Evolutionary conservation across 805 yeast species (phyloP), one percentile per base, ranked within the genome.

Genomic region (Wickerhamiella slavikovae): DNA sequence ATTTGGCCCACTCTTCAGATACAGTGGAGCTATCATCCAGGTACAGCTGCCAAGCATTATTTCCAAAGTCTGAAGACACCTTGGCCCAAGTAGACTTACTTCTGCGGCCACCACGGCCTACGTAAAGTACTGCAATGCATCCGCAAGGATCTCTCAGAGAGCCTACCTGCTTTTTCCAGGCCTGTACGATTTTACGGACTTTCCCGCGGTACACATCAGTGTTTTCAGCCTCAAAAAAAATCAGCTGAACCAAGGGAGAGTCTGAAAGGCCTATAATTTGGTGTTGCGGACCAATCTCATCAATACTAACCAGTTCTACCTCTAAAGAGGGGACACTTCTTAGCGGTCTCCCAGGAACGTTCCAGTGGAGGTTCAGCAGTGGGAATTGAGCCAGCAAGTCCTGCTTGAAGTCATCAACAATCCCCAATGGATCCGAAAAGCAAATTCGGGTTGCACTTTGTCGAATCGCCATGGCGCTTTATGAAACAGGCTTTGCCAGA

Each of bases 111-210:
- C 16, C 27, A 4, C 14, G 30, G 22, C 25, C 19, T 3, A 62
- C 58, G 41, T 62, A 66, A 28, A 65, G 57, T 0, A 78, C 49
- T 4, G 80, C 59, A 35, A 65, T 55, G 72, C 82, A 69, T 29
- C 69, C 71, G 7, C 72, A 64, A 2, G 65, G 60, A 27, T 32
- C 64, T 29, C 44, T 53, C 33, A 34, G 55, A 40, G 38, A 56
- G 40, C 25, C 58, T 40, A 31, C 59, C 43, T 23, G 57, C 26
- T 62, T 57, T 16, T 77, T 55, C 96, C 98, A 89, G 39, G 75
- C 89, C 28, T 61, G 63, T 15, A 83, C 67, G 38, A 80, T 55
- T 1, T 92, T 93, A 23, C 98, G 63, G 1, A 76, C 80, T 42
- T 73, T 77, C 0, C 74, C 49, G 35, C 91, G 58, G 48, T 85